phyloP scores from a whole-genome alignment of 345 rosid species.

The Trapa bicornis region DNA sequence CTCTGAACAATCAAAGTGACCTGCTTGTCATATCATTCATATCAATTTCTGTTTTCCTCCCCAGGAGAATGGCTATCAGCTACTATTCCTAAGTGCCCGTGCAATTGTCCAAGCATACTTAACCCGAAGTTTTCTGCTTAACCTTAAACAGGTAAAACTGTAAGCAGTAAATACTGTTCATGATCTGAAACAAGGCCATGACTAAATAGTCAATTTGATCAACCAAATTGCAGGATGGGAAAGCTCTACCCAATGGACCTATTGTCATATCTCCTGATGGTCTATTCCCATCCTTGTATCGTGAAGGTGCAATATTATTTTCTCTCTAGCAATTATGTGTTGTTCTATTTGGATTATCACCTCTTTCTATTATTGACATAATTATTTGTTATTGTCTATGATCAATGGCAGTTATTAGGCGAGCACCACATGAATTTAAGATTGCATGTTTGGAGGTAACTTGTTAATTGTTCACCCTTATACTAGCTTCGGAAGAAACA shows the following conservation, averaged over 20 bases:
- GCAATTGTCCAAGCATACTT: conserved; percentile 94
- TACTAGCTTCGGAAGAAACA: not conserved
- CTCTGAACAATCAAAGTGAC: too few relatives aligned
- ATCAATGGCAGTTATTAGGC: conserved; percentile 56
- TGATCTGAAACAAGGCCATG: not conserved
- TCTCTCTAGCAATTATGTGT: not conserved
- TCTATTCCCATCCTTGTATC: conserved; percentile 71
- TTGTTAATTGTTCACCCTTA: conserved; percentile 1
- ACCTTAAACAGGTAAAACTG: conserved; percentile 64
- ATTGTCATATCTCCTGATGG: conserved; percentile 91
- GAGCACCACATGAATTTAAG: conserved; percentile 95
- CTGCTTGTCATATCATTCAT: not conserved
- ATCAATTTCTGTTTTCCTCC: conserved; percentile 3
- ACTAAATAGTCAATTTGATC: not conserved
- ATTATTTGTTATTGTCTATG: conserved; percentile 5
- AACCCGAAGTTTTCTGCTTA: conserved; percentile 63
- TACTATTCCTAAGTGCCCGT: conserved; percentile 86
- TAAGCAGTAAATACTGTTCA: not conserved
- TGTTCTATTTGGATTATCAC: not conserved
- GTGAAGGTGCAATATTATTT: conserved; percentile 46
- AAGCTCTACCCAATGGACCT: conserved; percentile 77
- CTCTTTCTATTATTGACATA: conserved; percentile 7
- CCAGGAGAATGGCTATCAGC: conserved; percentile 94
- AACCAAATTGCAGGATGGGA: conserved; percentile 56
- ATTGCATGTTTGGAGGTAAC: conserved; percentile 86